phyloP scores from a whole-genome alignment of 352 stramenopile species.

The Phytophthora uliginosa region DNA sequence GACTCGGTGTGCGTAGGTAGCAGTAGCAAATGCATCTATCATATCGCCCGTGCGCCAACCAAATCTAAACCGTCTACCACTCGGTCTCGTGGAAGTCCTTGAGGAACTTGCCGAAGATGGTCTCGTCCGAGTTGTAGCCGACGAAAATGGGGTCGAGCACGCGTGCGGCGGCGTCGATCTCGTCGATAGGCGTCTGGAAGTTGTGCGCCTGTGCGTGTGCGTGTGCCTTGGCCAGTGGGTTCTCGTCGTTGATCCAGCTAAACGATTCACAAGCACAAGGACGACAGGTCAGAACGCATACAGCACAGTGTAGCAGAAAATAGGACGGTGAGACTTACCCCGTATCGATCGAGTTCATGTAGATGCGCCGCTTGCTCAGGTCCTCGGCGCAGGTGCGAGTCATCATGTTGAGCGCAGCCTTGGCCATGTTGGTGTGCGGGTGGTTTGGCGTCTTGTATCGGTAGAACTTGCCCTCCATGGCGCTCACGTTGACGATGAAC shows the following conservation, averaged over 20 bases:
- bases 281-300: constrained; percentile 1
- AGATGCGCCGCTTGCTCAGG: constrained; percentile 95
- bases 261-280: background rate
- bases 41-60: background rate
- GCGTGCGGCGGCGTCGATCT: constrained; percentile 96
- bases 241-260: constrained; percentile 99
- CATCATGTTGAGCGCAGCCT: constrained; percentile 99
- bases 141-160: constrained; percentile 97
- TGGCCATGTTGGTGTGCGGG: constrained; percentile 99
- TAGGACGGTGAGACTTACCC: constrained; percentile 60
- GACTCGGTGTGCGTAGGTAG: constrained; percentile 6
- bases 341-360: constrained; percentile 99
- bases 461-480: constrained; percentile 99
- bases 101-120: constrained; percentile 86
- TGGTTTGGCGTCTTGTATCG: constrained; percentile 98
- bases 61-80: constrained; percentile 60
- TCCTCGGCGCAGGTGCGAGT: constrained; percentile 97
- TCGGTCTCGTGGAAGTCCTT: constrained; percentile 93
- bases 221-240: constrained; percentile 95
- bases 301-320: background rate
- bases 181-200: constrained; percentile 98
- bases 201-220: constrained; percentile 93
- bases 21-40: constrained; percentile 23
- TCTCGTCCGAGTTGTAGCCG: constrained; percentile 78
- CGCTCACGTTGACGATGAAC: constrained; percentile 98